phyloP scores from a whole-genome alignment of 192 early-diverging fungal genomes.

The Geranomyces variabilis region DNA sequence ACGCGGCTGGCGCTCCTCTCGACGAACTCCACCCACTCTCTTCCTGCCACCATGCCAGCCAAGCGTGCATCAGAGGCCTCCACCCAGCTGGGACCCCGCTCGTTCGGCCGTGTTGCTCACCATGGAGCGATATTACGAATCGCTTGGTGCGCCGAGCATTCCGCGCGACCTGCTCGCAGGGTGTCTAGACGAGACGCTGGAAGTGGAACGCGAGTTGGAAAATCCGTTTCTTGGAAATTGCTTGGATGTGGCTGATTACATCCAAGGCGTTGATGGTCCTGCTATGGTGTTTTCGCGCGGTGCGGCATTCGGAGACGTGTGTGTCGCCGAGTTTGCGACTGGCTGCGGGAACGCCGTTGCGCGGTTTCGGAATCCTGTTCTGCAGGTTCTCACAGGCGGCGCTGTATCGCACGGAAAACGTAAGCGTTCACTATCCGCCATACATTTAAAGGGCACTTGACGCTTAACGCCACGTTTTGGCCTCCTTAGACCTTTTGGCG shows the following conservation, averaged over 20 bases:
- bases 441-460: too few species aligned
- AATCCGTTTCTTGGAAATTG: constrained; percentile 4
- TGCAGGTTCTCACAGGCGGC: background rate
- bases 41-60: background rate
- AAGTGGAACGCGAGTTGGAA: background rate
- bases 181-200: background rate
- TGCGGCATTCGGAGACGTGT: background rate
- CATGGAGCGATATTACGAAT: background rate
- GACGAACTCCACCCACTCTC: background rate
- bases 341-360: background rate
- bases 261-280: background rate
- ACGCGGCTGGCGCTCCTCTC: background rate
- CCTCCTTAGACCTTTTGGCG: background rate
- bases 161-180: background rate
- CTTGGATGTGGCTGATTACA: background rate
- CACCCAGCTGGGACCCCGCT: background rate
- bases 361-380: constrained; percentile 5
- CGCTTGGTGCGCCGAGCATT: background rate
- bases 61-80: background rate
- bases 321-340: background rate
- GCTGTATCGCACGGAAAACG: background rate
- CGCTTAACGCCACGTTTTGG: background rate
- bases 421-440: too few species aligned
- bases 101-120: background rate
- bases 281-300: background rate